Evolutionary conservation across 768 basidiomycete species (phyloP).

Genomic region (Grammothele lineata): DNA sequence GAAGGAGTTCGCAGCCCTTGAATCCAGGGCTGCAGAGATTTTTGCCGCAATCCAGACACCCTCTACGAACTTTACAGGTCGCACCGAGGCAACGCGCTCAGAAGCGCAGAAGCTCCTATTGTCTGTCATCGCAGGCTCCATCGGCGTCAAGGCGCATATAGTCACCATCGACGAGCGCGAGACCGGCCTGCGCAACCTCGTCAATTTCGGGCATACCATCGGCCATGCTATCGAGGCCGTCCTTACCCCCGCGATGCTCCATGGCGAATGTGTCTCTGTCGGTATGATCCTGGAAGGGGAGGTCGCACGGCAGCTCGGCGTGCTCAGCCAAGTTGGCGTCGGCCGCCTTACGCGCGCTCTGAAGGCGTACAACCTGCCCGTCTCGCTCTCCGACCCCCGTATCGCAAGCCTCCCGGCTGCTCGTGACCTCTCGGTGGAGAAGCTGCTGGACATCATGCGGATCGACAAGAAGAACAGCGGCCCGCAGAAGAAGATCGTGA

Average conservation of each 20-base stretch:
- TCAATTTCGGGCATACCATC: conserved; percentile 98
- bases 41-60: conserved; percentile 79
- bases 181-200: conserved; percentile 93
- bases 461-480: conserved; percentile 94
- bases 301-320: conserved; percentile 81
- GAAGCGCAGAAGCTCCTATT: conserved; percentile 80
- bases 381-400: conserved; percentile 73
- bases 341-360: conserved; percentile 86
- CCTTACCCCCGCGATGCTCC: conserved; percentile 87
- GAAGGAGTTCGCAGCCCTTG: conserved; percentile 80
- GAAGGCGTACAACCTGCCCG: conserved; percentile 87
- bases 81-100: conserved; percentile 62
- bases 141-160: conserved; percentile 94
- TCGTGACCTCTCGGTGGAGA: conserved; percentile 69
- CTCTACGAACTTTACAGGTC: conserved; percentile 52
- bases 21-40: conserved; percentile 81
- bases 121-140: conserved; percentile 87
- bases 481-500: conserved; percentile 86
- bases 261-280: conserved; percentile 93
- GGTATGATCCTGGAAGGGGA: conserved; percentile 98
- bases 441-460: conserved; percentile 88
- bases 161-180: conserved; percentile 97
- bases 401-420: conserved; percentile 71
- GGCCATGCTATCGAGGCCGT: conserved; percentile 98
- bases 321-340: conserved; percentile 87